phyloP scores from a whole-genome alignment of 768 basidiomycete genomes.

The Podaxis mareebaensis region DNA sequence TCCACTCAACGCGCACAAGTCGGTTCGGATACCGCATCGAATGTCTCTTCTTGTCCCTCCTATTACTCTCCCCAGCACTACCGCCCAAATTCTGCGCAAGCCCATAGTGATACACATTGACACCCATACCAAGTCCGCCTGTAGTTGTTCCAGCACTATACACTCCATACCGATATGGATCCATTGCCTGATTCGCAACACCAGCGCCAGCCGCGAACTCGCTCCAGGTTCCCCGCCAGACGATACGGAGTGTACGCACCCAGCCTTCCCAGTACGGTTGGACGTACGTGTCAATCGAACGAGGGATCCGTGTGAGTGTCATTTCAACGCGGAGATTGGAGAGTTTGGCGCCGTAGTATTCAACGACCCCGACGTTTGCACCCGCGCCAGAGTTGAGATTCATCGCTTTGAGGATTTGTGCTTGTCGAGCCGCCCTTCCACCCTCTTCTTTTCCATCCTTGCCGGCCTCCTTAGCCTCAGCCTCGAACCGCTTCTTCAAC shows the following conservation, averaged over 20 bases:
- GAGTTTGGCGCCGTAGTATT: constrained; percentile 7
- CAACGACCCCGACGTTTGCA: constrained; percentile 12
- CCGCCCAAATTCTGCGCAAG: constrained; percentile 6
- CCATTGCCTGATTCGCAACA: not conserved
- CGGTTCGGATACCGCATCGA: constrained; percentile 3
- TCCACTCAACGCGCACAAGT: constrained; percentile 55
- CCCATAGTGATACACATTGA: constrained; percentile 1
- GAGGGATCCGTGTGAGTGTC: constrained; percentile 17
- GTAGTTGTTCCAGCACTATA: not conserved
- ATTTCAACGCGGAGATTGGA: constrained; percentile 25
- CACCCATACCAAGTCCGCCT: not conserved
- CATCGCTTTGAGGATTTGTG: constrained; percentile 15
- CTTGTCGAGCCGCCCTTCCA: not conserved
- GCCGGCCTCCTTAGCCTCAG: not conserved
- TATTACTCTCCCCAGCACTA: not conserved
- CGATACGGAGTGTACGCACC: constrained; percentile 51
- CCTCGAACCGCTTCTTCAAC: constrained; percentile 11
- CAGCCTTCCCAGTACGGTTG: constrained; percentile 61
- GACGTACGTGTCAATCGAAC: constrained; percentile 35
- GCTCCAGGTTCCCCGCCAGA: constrained; percentile 22
- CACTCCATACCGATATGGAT: constrained; percentile 7
- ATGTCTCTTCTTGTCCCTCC: not conserved
- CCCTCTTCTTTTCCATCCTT: not conserved
- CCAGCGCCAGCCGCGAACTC: not conserved
- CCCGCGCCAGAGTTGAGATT: constrained; percentile 11